Base-by-base conservation (phyloP, 192 early-diverging fungal genomes). In the Linnemannia elongata region DNA sequence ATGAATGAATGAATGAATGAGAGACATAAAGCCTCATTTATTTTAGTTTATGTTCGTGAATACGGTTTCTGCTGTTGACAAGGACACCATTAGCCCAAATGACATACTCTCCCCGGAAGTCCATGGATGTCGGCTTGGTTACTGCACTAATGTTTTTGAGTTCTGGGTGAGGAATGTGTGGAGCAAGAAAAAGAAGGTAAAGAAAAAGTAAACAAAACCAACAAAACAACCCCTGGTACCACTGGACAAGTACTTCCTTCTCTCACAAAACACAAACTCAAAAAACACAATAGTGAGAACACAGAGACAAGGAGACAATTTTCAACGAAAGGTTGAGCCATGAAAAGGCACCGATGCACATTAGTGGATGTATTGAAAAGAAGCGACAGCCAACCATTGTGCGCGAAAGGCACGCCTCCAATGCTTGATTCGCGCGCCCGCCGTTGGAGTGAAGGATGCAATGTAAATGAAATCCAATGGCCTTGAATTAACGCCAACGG, bases 101-200 rank as follows among this genome's bases (percentile, higher is more conserved):
- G 49, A 52, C 49, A 52, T 52, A 52, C 20, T 22, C 49, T 15
- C 17, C 0, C 17, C 17, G 18, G 47, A 49, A 52, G 49, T 18
- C 49, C 5, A 52, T 45, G 44, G 20, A 52, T 52, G 49, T 52
- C 49, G 49, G 49, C 20, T 17, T 52, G 49, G 49, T 0, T 45
- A 13, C 44, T 9, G 49, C 18, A 52, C 49, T 52, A 20, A 20
- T 52, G 49, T 20, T n/a, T 49, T 22, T 69, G 22, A 69, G 7
- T 22, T 18, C 22, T 52, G 36, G 72, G 30, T 55, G 55, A 82
- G 81, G 81, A 82, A 82, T 82, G 74, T 82, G 81, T 82, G 75
- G 75, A 82, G 75, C 72, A 69, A 42, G 36, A 70, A 69, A 38
- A 72, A 42, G 47, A 41, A 79, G 27, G 12, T 0, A 39, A 42